These are phyloP conservation scores for Candida chauliodis DNA, from an alignment of 805 yeast species.

Conservation along the genomic window DNA sequence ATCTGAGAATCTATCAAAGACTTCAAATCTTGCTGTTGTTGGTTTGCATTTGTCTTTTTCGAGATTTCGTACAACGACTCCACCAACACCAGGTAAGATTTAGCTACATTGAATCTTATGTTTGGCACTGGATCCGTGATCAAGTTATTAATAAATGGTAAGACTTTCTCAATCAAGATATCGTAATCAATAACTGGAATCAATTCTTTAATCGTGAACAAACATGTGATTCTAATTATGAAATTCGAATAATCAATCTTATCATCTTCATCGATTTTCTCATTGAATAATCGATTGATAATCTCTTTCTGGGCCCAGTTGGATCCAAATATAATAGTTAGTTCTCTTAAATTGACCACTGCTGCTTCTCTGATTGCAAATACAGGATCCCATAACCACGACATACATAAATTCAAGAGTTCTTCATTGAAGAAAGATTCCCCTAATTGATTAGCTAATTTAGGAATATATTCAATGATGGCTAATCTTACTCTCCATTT, in stretches of 20 bases:
- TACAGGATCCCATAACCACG: conserved; percentile 99
- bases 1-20: conserved; percentile 42
- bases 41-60: conserved; percentile 9
- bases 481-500: conserved; percentile 98
- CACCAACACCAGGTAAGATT: conserved; percentile 63
- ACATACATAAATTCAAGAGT: conserved; percentile 82
- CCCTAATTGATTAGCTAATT: conserved; percentile 91
- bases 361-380: conserved; percentile 97
- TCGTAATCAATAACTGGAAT: conserved; percentile 62
- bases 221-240: conserved; percentile 86
- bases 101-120: conserved; percentile 92
- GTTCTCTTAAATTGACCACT: conserved; percentile 71
- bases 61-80: conserved; percentile 40
- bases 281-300: conserved; percentile 62
- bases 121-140: conserved; percentile 86
- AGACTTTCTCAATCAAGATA: conserved; percentile 58
- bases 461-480: conserved; percentile 92
- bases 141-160: conserved; percentile 76
- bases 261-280: conserved; percentile 21
- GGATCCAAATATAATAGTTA: conserved; percentile 85
- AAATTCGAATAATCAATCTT: conserved; percentile 63
- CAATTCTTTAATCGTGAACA: conserved; percentile 81
- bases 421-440: conserved; percentile 90
- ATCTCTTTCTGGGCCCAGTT: conserved; percentile 89
- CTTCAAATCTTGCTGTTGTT: conserved; percentile 18